These are phyloP conservation scores for Globisporangium middletonii DNA, from an alignment of 352 stramenopile species.

Conservation along the genomic window DNA sequence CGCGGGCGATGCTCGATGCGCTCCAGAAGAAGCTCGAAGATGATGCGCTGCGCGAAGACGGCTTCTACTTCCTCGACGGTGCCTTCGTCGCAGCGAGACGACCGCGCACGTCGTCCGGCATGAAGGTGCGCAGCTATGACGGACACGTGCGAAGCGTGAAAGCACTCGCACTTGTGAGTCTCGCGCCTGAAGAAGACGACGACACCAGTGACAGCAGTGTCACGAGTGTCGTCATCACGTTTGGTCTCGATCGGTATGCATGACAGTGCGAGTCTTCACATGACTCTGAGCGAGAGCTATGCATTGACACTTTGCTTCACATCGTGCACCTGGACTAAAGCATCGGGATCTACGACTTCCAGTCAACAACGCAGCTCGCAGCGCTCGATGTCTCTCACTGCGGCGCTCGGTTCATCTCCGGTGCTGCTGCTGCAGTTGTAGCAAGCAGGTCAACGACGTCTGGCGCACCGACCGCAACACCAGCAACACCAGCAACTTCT, in stretches of 20 bases:
- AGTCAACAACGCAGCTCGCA: constrained; percentile 19
- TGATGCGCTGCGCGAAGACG: constrained; percentile 55
- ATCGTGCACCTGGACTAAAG: constrained; percentile 12
- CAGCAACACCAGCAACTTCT: background rate
- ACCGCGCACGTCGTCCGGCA: constrained; percentile 38
- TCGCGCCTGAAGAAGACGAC: background rate
- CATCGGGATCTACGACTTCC: constrained; percentile 42
- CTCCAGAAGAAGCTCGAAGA: constrained; percentile 58
- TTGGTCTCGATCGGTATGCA: constrained; percentile 37
- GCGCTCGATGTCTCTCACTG: constrained; percentile 20
- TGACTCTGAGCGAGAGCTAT: background rate
- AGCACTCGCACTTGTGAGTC: constrained; percentile 7
- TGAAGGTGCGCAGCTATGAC: constrained; percentile 40
- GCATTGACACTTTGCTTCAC: background rate
- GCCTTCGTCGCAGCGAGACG: constrained; percentile 30
- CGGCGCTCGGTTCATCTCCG: constrained; percentile 25
- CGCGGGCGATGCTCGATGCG: constrained; percentile 42
- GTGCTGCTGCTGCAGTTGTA: constrained; percentile 9
- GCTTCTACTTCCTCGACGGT: constrained; percentile 55
- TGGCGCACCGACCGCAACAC: background rate
- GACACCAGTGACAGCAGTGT: background rate
- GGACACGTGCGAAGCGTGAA: constrained; percentile 29
- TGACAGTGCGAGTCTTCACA: background rate
- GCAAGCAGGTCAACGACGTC: background rate
- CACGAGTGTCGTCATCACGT: constrained; percentile 28